phyloP scores from a whole-genome alignment of 768 basidiomycete species.

The Leccinum uliginosum region DNA sequence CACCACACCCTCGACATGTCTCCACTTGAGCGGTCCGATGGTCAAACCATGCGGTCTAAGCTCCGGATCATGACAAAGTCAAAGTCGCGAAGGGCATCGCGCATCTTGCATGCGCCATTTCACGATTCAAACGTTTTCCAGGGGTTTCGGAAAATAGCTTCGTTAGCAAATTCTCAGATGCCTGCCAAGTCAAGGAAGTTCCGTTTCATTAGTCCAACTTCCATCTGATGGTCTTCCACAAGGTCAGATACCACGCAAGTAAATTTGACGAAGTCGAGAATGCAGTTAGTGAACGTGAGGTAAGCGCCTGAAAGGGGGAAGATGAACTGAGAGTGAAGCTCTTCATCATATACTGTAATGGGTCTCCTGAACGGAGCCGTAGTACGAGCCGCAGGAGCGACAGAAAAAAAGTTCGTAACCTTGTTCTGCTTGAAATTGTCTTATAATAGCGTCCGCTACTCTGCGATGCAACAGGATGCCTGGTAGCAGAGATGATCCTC shows the following conservation, averaged over 20 bases:
- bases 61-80: conserved; percentile 92
- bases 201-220: conserved; percentile 84
- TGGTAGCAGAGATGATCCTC: conserved; percentile 97
- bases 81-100: conserved; percentile 82
- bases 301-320: conserved; percentile 93
- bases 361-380: conserved; percentile 55
- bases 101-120: conserved; percentile 85
- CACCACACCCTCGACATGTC: conserved; percentile 68
- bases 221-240: conserved; percentile 73
- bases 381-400: conserved; percentile 52
- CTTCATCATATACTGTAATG: conserved; percentile 53
- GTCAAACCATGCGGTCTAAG: conserved; percentile 57
- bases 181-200: conserved; percentile 86
- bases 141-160: conserved; percentile 86
- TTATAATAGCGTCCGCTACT: conserved; percentile 81
- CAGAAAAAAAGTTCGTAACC: conserved; percentile 86
- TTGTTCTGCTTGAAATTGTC: conserved; percentile 99
- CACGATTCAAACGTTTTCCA: conserved; percentile 82
- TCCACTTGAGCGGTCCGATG: conserved; percentile 54
- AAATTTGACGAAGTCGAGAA: conserved; percentile 87
- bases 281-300: conserved; percentile 70
- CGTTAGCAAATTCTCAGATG: conserved; percentile 79
- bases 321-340: conserved; percentile 50
- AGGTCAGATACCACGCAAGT: conserved; percentile 77
- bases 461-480: conserved; percentile 91